phyloP scores from a whole-genome alignment of 192 early-diverging fungal species.

The Coemansia reversa region DNA sequence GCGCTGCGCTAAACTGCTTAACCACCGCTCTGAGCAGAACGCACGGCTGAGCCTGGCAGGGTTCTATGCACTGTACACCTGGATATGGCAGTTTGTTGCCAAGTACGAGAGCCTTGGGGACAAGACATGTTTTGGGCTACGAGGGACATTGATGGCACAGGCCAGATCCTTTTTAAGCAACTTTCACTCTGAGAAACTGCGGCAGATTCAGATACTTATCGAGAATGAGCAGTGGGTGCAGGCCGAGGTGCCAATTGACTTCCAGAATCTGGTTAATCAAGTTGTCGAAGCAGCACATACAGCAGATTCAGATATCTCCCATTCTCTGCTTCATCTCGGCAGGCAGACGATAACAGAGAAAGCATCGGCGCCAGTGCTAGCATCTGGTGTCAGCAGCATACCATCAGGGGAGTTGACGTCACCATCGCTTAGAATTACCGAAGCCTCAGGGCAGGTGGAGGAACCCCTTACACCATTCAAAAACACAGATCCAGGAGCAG shows the following conservation, averaged over 20 bases:
- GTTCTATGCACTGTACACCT: conserved; percentile 79
- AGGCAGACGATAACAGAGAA: background rate
- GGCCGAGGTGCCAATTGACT: conserved; percentile 90
- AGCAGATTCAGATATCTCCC: background rate
- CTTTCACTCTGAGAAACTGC: conserved; percentile 92
- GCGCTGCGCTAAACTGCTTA: conserved; percentile 83
- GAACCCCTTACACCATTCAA: background rate
- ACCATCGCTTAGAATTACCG: background rate
- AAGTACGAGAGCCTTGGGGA: conserved; percentile 78
- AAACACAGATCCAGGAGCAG: background rate
- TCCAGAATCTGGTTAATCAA: conserved; percentile 80
- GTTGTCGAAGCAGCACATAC: conserved; percentile 58
- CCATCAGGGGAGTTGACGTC: background rate
- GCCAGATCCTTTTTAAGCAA: conserved; percentile 87
- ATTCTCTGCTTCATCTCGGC: conserved; percentile 7
- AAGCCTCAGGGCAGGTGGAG: background rate
- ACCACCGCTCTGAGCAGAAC: conserved; percentile 86
- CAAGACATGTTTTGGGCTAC: conserved; percentile 87
- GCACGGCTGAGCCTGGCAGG: conserved; percentile 82
- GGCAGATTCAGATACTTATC: conserved; percentile 81
- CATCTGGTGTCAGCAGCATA: conserved; percentile 1
- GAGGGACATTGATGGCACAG: conserved; percentile 85
- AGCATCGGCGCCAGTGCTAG: background rate
- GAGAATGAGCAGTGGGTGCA: conserved; percentile 98
- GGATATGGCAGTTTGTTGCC: conserved; percentile 80